A percentile compares a stretch with the other conserved stretches of the same genome.
Evolutionary conservation across 176 grass and related monocot species (phyloP).

Genomic region (Carex myosuroides): DNA sequence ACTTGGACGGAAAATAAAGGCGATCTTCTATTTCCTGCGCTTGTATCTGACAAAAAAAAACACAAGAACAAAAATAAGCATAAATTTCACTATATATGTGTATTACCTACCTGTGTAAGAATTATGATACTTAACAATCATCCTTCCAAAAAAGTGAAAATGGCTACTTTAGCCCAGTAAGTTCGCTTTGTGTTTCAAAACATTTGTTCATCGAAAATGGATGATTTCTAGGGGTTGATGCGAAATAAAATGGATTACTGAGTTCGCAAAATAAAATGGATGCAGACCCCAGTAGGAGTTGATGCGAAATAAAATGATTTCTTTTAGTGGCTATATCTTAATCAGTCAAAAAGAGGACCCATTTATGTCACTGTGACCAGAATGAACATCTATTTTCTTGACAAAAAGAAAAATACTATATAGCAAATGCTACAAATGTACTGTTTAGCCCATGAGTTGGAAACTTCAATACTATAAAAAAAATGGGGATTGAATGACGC

Average conservation of each 20-base stretch:
- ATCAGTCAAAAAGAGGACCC: neutral
- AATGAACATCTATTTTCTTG: neutral
- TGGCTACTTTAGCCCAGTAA: neutral
- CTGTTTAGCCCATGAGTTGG: neutral
- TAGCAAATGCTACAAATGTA: neutral
- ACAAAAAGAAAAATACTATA: neutral
- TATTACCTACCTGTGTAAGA: too few relatives aligned
- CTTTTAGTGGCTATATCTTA: neutral
- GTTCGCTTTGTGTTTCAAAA: neutral
- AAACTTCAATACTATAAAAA: neutral
- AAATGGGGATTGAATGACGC: neutral
- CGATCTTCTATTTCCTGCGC: constrained; percentile 6
- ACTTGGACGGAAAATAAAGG: neutral
- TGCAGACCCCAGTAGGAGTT: neutral
- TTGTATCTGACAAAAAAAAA: constrained; percentile 27
- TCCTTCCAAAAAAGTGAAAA: neutral
- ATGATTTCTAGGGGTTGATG: neutral
- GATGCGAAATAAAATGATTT: neutral
- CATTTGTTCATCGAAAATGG: too few relatives aligned
- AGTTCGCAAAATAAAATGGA: too few relatives aligned
- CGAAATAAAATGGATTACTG: neutral
- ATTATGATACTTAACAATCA: neutral
- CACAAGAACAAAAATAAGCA: neutral
- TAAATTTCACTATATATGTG: neutral
- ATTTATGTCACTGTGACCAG: neutral